Base-by-base conservation (phyloP, 2,329 filamentous ascomycete species). In the Remersonia thermophila region DNA sequence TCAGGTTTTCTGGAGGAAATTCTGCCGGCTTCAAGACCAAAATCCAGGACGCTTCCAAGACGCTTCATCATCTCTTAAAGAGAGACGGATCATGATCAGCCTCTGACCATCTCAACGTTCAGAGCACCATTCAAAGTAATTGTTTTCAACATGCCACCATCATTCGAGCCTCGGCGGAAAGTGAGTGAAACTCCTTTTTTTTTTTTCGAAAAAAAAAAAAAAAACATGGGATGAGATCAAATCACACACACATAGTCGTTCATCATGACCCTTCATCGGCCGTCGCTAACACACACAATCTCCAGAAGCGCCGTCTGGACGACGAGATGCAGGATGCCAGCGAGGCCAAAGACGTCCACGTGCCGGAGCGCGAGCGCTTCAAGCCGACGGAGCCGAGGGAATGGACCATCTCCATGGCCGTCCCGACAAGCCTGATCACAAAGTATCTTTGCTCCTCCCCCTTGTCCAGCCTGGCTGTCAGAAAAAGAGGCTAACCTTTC, bases 361-460 rank as follows among this genome's bases (percentile, higher is more conserved):
- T 23, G 9, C 20, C 20, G 9, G 20, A 23, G 9, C 20, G 20
- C 9, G 20, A 23, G 20, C 61, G 78, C 27, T 89, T 84, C 59
- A 65, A 69, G 34, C 76, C 83, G 2, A 66, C 61, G 0, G 66
- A 68, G 31, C 76, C 78, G 26, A 66, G 83, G 45, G 61, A 71
- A 26, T 83, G 80, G 69, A 91, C 84, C 0, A 55, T 91, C 13
- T 87, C 80, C 29, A 68, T 91, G 25, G 84, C 84, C 3, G 59
- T 93, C 20, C 82, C 84, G 1, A 82, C 80, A 25, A 89, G 82
- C 53, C 74, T 91, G 30, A 69, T 89, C 38, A 67, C 76, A 39
- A 83, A 82, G 81, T 85, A 61, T 42, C 38, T 14, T 26, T 13
- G 11, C 11, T 20, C 7, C 20, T 36, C 28, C 25, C 32, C n/a